Evolutionary conservation across 1,284 basidiomycete species (phyloP).

Genomic region (Cutaneotrichosporon sp.): DNA sequence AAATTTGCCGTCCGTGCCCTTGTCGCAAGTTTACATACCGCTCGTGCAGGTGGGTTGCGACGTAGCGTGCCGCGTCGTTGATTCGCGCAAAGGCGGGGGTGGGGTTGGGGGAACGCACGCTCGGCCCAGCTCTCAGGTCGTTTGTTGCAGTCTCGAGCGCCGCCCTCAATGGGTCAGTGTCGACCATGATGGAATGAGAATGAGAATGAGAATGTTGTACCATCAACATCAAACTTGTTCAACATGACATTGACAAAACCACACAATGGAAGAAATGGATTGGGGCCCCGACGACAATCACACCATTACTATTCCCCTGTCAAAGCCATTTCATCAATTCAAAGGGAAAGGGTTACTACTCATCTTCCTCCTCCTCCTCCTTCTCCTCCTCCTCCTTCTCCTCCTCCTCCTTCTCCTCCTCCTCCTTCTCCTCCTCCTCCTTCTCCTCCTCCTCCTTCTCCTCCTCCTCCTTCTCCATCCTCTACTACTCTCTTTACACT

Average conservation of each 20-base stretch:
- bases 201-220: not conserved
- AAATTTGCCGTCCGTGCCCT: not conserved
- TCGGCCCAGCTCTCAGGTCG: constrained; percentile 9
- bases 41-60: constrained; percentile 35
- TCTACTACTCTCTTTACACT: constrained; percentile 19
- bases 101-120: constrained; percentile 26
- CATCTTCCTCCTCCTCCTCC: no score
- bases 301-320: not conserved
- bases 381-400: not conserved
- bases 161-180: not conserved
- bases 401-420: constrained; percentile 2
- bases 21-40: constrained; percentile 29
- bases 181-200: not conserved
- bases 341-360: not conserved
- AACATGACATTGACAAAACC: not conserved
- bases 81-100: constrained; percentile 16
- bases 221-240: not conserved
- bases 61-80: constrained; percentile 28
- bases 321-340: not conserved
- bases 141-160: constrained; percentile 14
- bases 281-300: not conserved
- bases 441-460: not conserved
- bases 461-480: constrained; percentile 1
- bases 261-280: not conserved
- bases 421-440: no score